Evolutionary conservation across 345 rosid genomes (phyloP), one percentile per base, ranked within the genome.

Genomic region (Populus pruinosa): DNA sequence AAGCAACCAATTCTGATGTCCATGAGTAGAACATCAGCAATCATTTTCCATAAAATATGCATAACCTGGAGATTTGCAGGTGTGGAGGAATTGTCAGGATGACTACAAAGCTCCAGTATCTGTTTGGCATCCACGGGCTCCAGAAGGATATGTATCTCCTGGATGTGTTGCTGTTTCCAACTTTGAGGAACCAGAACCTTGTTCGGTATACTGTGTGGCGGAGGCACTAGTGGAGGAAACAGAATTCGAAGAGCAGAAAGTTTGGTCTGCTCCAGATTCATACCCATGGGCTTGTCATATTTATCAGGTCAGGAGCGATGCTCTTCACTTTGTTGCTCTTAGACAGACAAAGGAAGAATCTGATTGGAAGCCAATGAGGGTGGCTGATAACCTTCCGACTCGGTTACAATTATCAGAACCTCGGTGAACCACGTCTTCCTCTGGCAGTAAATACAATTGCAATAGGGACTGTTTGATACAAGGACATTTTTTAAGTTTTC

Each of bases 201-300:
- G 82, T 77, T 69, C 84, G 71, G 92, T 89, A 16, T 82, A 84
- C 80, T 96, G 97, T 68, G 88, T 89, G 67, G 91, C 93, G 3
- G 90, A 91, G 76, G 84, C 94, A 20, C 76, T 85, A 0, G 90
- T 86, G 3, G 98, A 96, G 84, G 88, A 83, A 82, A 88, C 94
- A 7, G 92, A 85, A 72, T 93, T 93, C 23, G 97, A 95, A 83
- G 96, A 91, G 68, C 97, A 89, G 47, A 91, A 90, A 88, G 82
- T 93, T 66, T 96, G 99, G 99, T 88, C 92, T 1, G 88, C 90
- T 31, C 90, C 93, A 21, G 93, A 92, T 55, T 87, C 96, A 6
- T 93, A 92, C 78, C 98, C 99, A 1, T 96, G 97, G 99, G 94
- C 86, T 29, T 96, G 98, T 73, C 95, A 93, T 74, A 72, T 96